These are phyloP conservation scores for Saccharomycopsis fodiens DNA, from an alignment of 805 yeast genomes.

Conservation along the genomic window DNA sequence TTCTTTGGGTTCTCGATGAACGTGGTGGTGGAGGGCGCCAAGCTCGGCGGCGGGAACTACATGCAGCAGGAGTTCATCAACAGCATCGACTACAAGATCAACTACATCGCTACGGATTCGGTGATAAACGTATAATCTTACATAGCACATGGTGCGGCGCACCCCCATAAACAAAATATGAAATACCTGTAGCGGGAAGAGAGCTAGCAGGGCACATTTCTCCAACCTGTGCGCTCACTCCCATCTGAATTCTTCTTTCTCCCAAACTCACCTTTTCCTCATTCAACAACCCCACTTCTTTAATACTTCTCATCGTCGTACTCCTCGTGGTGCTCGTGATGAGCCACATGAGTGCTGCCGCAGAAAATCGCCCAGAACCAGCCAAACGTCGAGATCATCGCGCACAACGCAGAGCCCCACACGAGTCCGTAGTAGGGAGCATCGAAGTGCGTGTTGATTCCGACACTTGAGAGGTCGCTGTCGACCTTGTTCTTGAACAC, in stretches of 20 bases:
- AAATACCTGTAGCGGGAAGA: no score
- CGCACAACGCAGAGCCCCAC: slow-evolving; percentile 56
- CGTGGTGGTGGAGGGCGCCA: slow-evolving; percentile 45
- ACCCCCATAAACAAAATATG: not conserved
- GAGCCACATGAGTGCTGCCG: slow-evolving; percentile 25
- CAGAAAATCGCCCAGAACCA: slow-evolving; percentile 39
- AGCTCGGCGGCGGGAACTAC: slow-evolving; percentile 25
- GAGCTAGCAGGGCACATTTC: no score
- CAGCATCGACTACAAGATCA: slow-evolving; percentile 58
- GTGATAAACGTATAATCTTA: slow-evolving; percentile 23
- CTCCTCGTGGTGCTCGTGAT: slow-evolving; percentile 2
- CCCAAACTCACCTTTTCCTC: no score
- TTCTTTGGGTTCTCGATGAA: slow-evolving; percentile 62
- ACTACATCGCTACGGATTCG: slow-evolving; percentile 52
- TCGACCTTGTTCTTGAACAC: slow-evolving; percentile 46
- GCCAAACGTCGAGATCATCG: slow-evolving; percentile 33
- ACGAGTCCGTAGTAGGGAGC: slow-evolving; percentile 45
- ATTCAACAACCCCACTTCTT: not conserved
- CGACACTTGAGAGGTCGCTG: slow-evolving; percentile 38
- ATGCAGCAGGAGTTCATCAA: slow-evolving; percentile 41
- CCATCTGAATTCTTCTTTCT: no score
- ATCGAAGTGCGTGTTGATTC: slow-evolving; percentile 47
- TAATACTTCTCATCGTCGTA: slow-evolving; percentile 8
- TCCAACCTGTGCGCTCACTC: no score
- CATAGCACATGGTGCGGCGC: not conserved